Evolutionary conservation across 2,329 filamentous ascomycete species (phyloP).

Genomic region (Neonectria hederae): DNA sequence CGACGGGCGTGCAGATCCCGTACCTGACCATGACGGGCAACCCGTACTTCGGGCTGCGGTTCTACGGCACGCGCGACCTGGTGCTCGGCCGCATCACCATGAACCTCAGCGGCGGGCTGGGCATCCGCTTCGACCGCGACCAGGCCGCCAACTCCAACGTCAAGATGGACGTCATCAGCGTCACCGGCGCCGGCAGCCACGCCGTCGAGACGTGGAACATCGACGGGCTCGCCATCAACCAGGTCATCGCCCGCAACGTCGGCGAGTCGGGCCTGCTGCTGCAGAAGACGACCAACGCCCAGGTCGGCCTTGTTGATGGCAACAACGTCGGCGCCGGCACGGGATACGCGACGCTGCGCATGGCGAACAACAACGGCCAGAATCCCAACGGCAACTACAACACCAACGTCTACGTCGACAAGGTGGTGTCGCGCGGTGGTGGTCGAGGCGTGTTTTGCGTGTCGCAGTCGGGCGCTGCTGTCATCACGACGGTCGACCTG

Average conservation of each 20-base stretch:
- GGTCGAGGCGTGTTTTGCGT: conserved; percentile 68
- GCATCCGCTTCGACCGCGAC: conserved; percentile 68
- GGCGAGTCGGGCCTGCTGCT: conserved; percentile 67
- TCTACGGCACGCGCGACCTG: conserved; percentile 61
- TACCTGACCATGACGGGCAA: conserved; percentile 66
- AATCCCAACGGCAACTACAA: conserved; percentile 57
- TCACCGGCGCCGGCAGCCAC: conserved; percentile 64
- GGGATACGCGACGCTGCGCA: conserved; percentile 65
- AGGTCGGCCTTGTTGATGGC: conserved; percentile 64
- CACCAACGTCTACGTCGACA: conserved; percentile 63
- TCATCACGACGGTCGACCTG: conserved; percentile 60
- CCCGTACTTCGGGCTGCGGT: conserved; percentile 66
- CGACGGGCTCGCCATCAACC: conserved; percentile 60
- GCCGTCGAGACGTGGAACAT: conserved; percentile 70
- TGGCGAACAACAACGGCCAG: conserved; percentile 66
- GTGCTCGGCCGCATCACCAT: conserved; percentile 62
- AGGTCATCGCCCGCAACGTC: conserved; percentile 62
- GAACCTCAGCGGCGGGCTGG: conserved; percentile 63
- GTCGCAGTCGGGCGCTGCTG: conserved; percentile 62
- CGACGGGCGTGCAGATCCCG: conserved; percentile 61
- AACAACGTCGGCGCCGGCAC: conserved; percentile 62
- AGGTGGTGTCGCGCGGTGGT: conserved; percentile 64
- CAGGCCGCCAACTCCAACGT: conserved; percentile 62
- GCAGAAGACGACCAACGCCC: conserved; percentile 62
- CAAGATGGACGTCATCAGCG: conserved; percentile 60